A percentile compares a stretch with the other conserved stretches of the same genome.
Conservation (phyloP, 257 asterid genomes). For the Plantago major region DNA sequence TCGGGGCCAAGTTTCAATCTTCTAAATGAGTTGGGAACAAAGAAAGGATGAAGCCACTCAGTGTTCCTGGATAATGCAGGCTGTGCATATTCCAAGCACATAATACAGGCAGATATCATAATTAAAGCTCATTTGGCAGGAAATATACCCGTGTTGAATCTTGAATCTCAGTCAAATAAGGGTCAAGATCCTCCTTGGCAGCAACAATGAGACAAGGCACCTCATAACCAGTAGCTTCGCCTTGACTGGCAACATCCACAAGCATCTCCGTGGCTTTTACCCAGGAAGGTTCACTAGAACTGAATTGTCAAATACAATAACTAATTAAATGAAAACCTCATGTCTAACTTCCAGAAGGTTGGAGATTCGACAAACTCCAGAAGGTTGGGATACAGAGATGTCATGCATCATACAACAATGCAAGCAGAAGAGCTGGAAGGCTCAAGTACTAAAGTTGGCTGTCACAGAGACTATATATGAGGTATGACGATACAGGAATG, state of each 20-base stretch:
- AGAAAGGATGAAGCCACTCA: no score
- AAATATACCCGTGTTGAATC: constrained; percentile 83
- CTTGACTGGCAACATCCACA: constrained; percentile 83
- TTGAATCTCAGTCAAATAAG: constrained; percentile 77
- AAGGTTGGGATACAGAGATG: no score
- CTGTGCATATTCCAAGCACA: constrained; percentile 8
- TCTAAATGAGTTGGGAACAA: no score
- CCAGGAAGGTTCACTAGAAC: constrained; percentile 80
- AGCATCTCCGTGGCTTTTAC: constrained; percentile 82
- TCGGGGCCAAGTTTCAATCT: no score
- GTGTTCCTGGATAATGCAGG: neutral
- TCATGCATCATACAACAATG: no score
- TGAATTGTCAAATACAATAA: constrained; percentile 26
- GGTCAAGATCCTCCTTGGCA: constrained; percentile 89
- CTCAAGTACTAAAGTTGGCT: no score
- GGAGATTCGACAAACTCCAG: no score
- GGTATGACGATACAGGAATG: no score
- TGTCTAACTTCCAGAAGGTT: neutral
- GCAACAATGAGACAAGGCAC: constrained; percentile 94
- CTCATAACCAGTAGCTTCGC: constrained; percentile 90
- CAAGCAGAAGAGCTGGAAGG: no score
- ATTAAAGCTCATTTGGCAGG: constrained; percentile 1
- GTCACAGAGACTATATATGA: no score
- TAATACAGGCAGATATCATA: neutral
- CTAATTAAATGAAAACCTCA: constrained; percentile 1